Percentiles rank a stretch among this genome's conserved stretches.
These are phyloP conservation scores for Aspergillus eucalypticola DNA, from an alignment of 2,329 filamentous ascomycete species.

Conservation along the genomic window DNA sequence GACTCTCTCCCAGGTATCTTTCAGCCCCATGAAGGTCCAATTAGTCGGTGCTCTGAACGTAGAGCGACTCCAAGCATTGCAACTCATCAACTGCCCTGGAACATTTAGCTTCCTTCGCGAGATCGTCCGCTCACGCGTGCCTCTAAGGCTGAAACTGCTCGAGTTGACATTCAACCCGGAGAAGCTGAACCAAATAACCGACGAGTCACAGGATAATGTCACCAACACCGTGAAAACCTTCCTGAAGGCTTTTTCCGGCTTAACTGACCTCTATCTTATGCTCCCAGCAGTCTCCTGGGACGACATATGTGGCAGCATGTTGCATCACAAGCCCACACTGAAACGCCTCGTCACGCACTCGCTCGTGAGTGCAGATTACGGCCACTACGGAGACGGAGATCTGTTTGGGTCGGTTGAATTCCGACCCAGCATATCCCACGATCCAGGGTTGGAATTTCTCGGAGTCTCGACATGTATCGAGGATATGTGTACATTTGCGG, in stretches of 20 bases:
- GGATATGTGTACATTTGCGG: background rate
- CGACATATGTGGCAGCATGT: background rate
- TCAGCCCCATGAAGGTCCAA: background rate
- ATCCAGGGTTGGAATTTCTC: background rate
- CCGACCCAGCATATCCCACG: background rate
- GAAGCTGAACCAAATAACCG: background rate
- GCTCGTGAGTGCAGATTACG: background rate
- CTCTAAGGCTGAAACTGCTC: background rate
- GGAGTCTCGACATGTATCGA: background rate
- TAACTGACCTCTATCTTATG: background rate
- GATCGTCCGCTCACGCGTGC: background rate
- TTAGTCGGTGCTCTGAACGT: background rate
- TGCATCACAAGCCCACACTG: background rate
- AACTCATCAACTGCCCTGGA: background rate
- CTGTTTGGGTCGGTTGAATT: background rate
- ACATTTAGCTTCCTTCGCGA: background rate
- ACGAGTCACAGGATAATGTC: background rate
- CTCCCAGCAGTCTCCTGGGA: background rate
- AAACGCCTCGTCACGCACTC: background rate
- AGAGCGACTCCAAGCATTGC: background rate
- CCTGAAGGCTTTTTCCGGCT: background rate
- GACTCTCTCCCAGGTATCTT: background rate
- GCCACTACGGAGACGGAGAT: background rate
- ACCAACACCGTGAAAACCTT: background rate
- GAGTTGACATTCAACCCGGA: background rate